Evolutionary conservation across 306 rosid species (phyloP).

Genomic region (Malus asiatica): DNA sequence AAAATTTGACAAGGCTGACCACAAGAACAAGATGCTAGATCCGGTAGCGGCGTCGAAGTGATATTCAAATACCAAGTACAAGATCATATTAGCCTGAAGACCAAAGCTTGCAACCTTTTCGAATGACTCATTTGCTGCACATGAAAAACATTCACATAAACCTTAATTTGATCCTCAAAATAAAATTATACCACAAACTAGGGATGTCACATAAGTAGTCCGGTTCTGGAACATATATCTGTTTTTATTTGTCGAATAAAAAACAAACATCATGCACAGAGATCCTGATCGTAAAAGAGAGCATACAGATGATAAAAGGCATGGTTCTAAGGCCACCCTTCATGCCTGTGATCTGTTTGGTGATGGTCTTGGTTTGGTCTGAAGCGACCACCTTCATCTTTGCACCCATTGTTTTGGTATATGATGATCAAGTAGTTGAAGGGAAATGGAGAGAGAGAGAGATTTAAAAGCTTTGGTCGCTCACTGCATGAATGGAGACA

Average conservation of each 20-base stretch:
- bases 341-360: conserved; percentile 16
- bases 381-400: conserved; percentile 23
- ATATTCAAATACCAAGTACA: conserved; percentile 44
- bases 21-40: conserved; percentile 36
- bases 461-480: not conserved
- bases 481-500: not conserved
- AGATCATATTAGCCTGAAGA: conserved; percentile 57
- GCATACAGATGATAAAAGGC: conserved; percentile 70
- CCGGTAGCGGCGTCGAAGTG: conserved; percentile 36
- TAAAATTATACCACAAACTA: not conserved
- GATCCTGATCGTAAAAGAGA: not conserved
- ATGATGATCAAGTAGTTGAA: too few species aligned
- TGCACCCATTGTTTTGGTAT: not conserved
- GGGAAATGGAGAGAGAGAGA: not conserved
- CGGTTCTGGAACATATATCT: not conserved
- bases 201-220: not conserved
- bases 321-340: conserved; percentile 74
- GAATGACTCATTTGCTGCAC: conserved; percentile 67
- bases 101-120: conserved; percentile 71
- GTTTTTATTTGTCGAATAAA: not conserved
- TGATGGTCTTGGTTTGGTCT: conserved; percentile 24
- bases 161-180: not conserved
- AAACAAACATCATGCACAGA: not conserved
- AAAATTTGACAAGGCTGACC: conserved; percentile 41
- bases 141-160: not conserved